phyloP scores from a whole-genome alignment of 106 monocot genomes.

The Hemerocallis citrina region DNA sequence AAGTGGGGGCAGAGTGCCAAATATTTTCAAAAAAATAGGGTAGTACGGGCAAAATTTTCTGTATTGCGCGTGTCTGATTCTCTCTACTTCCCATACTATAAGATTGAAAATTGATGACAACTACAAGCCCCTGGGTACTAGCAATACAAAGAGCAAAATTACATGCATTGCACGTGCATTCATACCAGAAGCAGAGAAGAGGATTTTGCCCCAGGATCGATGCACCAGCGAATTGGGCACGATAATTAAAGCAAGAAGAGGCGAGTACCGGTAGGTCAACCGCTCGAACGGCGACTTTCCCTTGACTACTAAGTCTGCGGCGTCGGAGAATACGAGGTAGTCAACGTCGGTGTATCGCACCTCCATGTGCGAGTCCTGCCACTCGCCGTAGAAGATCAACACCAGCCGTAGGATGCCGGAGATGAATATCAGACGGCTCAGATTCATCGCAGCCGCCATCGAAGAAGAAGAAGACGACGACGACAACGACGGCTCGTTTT shows the following conservation, averaged over 20 bases:
- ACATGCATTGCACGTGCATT: not conserved
- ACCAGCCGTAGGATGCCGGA: conserved; percentile 35
- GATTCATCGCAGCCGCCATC: too few relatives aligned
- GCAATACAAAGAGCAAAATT: not conserved
- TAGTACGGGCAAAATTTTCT: too few relatives aligned
- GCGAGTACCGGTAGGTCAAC: conserved; percentile 66
- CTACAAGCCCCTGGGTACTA: too few relatives aligned
- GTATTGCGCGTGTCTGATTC: too few relatives aligned
- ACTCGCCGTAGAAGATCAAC: conserved; percentile 57
- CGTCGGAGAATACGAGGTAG: conserved; percentile 82
- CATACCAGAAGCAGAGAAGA: conserved; percentile 55
- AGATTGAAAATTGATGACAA: too few relatives aligned
- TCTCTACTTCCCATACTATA: too few relatives aligned
- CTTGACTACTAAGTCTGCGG: conserved; percentile 40
- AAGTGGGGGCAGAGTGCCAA: too few relatives aligned
- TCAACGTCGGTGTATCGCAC: conserved; percentile 79
- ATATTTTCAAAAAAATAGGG: too few relatives aligned
- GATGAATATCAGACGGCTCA: conserved; percentile 26
- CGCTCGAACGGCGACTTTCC: conserved; percentile 59
- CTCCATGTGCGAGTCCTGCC: conserved; percentile 79
- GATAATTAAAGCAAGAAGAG: conserved; percentile 46
- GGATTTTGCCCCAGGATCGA: conserved; percentile 44
- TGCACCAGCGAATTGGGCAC: conserved; percentile 46
- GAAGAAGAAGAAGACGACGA: too few relatives aligned
- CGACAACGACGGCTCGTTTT: too few relatives aligned